Conservation (phyloP, 768 basidiomycete genomes). For the Xerocomus potaroensis region DNA sequence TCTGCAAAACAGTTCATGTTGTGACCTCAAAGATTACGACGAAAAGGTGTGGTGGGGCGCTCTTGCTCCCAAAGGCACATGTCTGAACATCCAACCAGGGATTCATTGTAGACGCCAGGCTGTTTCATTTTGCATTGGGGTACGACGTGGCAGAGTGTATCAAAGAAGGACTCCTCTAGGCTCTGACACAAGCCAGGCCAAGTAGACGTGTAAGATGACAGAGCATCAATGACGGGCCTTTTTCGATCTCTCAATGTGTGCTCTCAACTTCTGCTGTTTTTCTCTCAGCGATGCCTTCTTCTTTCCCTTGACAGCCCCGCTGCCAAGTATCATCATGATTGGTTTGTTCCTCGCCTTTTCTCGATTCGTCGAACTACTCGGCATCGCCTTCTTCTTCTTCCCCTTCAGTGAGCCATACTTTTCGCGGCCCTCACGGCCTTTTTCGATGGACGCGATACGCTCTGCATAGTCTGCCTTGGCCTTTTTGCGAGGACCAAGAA, state of each 20-base stretch:
- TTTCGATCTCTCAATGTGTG: conserved; percentile 71
- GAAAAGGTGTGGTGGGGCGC: conserved; percentile 40
- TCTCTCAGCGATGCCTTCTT: conserved; percentile 79
- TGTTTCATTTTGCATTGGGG: conserved; percentile 73
- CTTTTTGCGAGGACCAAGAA: conserved; percentile 92
- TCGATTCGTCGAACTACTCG: conserved; percentile 85
- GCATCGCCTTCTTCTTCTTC: conserved; percentile 80
- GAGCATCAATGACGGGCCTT: conserved; percentile 33
- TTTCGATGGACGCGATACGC: conserved; percentile 85
- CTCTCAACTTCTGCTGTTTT: conserved; percentile 74
- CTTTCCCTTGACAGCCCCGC: conserved; percentile 72
- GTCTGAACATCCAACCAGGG: conserved; percentile 35
- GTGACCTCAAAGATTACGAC: conserved; percentile 48
- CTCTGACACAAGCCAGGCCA: not conserved
- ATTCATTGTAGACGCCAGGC: conserved; percentile 69
- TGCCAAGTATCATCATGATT: conserved; percentile 88
- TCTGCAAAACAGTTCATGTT: not conserved
- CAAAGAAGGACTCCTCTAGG: conserved; percentile 24
- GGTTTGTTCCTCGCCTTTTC: conserved; percentile 95
- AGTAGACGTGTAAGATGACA: conserved; percentile 1
- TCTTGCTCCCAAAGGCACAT: not conserved
- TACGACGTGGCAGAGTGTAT: conserved; percentile 52
- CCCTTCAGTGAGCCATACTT: conserved; percentile 89
- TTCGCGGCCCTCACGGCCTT: conserved; percentile 91
- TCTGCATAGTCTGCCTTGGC: conserved; percentile 91